A percentile compares a stretch with the other conserved stretches of the same genome.
These are phyloP conservation scores for Parachaetomium inaequale DNA, from an alignment of 495 filamentous ascomycete genomes.

Conservation along the genomic window DNA sequence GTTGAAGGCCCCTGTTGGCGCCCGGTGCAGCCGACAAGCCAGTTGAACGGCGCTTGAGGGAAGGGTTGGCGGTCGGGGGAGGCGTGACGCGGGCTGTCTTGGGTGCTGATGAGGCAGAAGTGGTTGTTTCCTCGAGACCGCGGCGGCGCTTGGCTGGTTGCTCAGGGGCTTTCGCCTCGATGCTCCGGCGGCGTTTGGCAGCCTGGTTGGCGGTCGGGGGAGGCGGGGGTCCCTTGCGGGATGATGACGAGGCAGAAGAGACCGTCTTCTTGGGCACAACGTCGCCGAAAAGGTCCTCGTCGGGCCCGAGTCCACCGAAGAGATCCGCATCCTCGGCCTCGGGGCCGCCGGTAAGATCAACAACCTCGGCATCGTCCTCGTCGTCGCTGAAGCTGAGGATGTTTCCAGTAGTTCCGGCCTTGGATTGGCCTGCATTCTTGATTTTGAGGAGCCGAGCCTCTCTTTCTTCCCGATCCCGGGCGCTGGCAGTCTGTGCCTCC, in stretches of 20 bases:
- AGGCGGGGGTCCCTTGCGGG: background rate
- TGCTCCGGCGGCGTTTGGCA: background rate
- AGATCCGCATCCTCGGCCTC: background rate
- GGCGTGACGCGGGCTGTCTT: background rate
- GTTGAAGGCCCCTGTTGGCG: slow-evolving; percentile 14
- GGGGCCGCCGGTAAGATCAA: slow-evolving; percentile 9
- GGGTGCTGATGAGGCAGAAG: background rate
- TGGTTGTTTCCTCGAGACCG: background rate
- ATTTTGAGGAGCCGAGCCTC: slow-evolving; percentile 31
- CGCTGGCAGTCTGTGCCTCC: slow-evolving; percentile 27
- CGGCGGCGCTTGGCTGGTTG: background rate
- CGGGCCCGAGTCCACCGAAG: slow-evolving; percentile 11
- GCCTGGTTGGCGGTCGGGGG: background rate
- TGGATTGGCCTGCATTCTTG: slow-evolving; percentile 18
- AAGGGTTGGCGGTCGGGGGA: background rate
- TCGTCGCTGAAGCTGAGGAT: slow-evolving; percentile 27
- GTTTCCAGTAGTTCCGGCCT: slow-evolving; percentile 6
- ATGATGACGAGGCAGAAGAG: background rate
- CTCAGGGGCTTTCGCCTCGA: background rate
- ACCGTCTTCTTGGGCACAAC: background rate
- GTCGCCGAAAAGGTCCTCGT: background rate
- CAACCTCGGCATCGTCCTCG: slow-evolving; percentile 5
- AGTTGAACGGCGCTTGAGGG: background rate
- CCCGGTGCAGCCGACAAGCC: slow-evolving; percentile 22
- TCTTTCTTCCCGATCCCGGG: too few relatives aligned